phyloP scores from a whole-genome alignment of 768 basidiomycete genomes.

The Ramaria rubella region DNA sequence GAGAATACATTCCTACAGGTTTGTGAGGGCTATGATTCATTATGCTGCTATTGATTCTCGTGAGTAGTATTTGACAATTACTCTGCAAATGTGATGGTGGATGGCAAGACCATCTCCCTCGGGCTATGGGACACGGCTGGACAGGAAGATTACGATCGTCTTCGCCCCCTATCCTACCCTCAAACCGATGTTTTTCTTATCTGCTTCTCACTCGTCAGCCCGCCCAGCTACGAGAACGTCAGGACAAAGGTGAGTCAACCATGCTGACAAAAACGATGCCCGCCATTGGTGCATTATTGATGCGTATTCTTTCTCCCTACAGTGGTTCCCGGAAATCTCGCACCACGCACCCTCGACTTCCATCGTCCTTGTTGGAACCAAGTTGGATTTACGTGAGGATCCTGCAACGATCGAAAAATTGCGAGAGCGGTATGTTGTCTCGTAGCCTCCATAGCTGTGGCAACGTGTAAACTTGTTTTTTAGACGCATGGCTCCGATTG shows the following conservation, averaged over 20 bases:
- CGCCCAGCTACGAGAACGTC: slow-evolving; percentile 98
- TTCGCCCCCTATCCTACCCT: slow-evolving; percentile 95
- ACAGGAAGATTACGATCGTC: slow-evolving; percentile 98
- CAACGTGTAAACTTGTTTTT: slow-evolving; percentile 2
- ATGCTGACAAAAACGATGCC: background rate
- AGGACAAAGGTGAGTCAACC: slow-evolving; percentile 73
- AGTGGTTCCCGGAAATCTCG: slow-evolving; percentile 97
- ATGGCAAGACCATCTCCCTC: slow-evolving; percentile 96
- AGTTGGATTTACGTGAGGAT: slow-evolving; percentile 96
- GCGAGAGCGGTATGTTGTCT: slow-evolving; percentile 64
- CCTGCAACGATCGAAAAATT: slow-evolving; percentile 87
- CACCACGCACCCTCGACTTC: slow-evolving; percentile 96
- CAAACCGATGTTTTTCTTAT: slow-evolving; percentile 99
- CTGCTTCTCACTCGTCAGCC: slow-evolving; percentile 97
- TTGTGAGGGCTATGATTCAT: slow-evolving; percentile 17
- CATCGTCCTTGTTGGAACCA: slow-evolving; percentile 92
- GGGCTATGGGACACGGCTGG: slow-evolving; percentile 99
- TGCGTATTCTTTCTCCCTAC: background rate
- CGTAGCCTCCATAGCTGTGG: slow-evolving; percentile 1
- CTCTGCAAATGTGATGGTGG: slow-evolving; percentile 97
- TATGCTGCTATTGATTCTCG: slow-evolving; percentile 10
- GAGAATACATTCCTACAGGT: slow-evolving; percentile 97
- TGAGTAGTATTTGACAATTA: slow-evolving; percentile 97
- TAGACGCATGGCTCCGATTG: slow-evolving; percentile 92
- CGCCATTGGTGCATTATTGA: background rate